Evolutionary conservation across 2,329 filamentous ascomycete species (phyloP), one percentile per base, ranked within the genome.

Genomic region (Emmonsiellopsis sp.): DNA sequence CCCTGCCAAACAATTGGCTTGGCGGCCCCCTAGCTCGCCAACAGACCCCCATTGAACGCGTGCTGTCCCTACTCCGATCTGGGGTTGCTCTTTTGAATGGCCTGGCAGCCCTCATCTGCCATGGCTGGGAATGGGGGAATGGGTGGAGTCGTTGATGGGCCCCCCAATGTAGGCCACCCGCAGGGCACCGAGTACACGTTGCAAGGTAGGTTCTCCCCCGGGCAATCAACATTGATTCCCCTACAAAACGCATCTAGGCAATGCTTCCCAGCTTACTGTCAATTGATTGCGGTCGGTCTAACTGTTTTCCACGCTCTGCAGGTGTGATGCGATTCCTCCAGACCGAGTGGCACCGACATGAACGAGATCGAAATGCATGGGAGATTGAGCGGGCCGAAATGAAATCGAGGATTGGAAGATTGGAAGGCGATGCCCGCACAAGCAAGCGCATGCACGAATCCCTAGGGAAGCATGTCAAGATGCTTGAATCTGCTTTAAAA

Each of bases 261-360:
- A 27, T 27, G 21, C 21, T 5, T 27, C 21, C 21, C 5, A 27
- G 21, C 21, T 5, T 27, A 5, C 3, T 27, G 5, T 27, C 21
- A 27, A 27, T 27, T 27, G 5, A 27, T 27, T 27, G 21, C 32
- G 6, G n/a, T 37, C 45, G 21, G 7, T 6, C 32, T 47, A 47
- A 49, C 21, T 2, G 2, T 14, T 37, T n/a, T 4, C 31, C 14
- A 17, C 45, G 45, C 42, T 49, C 39, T 52, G 36, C 61, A 93
- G 88, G 93, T 67, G 93, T 98, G 39, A 98, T 98, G 93, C 91
- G 93, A 71, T 98, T 98, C 70, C 83, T 98, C 40, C 93, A 98
- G 74, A 93, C 93, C 47, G 92, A 98, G 81, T 98, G 93, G 93
- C 93, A 98, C 73, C 86, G 89, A 61, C 92, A 98, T 71, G 93